Percentiles rank a stretch among this genome's conserved stretches.
phyloP scores from a whole-genome alignment of 2,329 filamentous ascomycete genomes.

The Dactylonectria estremocensis region DNA sequence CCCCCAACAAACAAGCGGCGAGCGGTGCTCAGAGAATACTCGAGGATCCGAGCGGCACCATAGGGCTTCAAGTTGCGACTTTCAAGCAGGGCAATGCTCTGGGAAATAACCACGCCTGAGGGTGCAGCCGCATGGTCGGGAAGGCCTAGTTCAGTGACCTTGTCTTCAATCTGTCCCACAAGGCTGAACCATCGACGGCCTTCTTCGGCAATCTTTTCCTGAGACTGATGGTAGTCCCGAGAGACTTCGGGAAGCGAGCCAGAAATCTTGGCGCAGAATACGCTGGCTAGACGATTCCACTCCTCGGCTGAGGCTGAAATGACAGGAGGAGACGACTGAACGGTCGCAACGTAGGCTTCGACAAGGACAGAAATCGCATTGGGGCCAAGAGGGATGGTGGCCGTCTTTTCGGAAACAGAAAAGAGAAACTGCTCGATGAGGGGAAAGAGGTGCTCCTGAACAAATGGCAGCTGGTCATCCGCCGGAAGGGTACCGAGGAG shows the following conservation, averaged over 20 bases:
- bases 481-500: conserved; percentile 64
- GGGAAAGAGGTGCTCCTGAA: conserved; percentile 67
- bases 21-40: conserved; percentile 55
- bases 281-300: conserved; percentile 75
- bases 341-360: conserved; percentile 63
- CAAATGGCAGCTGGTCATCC: conserved; percentile 62
- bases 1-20: conserved; percentile 59
- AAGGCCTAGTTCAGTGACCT: conserved; percentile 40
- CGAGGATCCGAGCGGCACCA: conserved; percentile 66
- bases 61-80: conserved; percentile 71
- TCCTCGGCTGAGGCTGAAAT: conserved; percentile 68
- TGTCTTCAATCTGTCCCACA: conserved; percentile 61
- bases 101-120: conserved; percentile 50
- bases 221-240: conserved; percentile 81
- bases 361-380: conserved; percentile 60
- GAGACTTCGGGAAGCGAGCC: conserved; percentile 87
- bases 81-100: conserved; percentile 60
- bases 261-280: conserved; percentile 77
- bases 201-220: conserved; percentile 76
- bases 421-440: conserved; percentile 70
- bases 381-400: conserved; percentile 50
- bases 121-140: conserved; percentile 51
- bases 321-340: conserved; percentile 58
- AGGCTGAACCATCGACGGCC: conserved; percentile 79
- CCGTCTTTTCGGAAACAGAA: conserved; percentile 58